phyloP scores from a whole-genome alignment of 2,329 filamentous ascomycete species.

The Trichoderma lentiforme region DNA sequence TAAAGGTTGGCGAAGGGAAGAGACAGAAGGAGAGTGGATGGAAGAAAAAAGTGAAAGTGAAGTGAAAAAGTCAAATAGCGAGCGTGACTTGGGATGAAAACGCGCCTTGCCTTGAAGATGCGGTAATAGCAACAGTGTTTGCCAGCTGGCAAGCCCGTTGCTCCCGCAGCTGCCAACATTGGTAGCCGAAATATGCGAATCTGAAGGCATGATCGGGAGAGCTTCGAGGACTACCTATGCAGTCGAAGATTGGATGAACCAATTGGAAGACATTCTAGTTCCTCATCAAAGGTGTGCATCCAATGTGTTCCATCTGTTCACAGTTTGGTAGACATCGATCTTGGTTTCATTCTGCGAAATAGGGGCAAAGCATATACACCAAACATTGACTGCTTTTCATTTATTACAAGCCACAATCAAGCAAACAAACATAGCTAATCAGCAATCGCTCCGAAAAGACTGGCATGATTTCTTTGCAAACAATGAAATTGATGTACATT shows the following conservation, averaged over 20 bases:
- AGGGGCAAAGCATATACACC: not conserved
- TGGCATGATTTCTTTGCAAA: constrained; percentile 19
- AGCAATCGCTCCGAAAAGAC: not conserved
- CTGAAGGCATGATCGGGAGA: not conserved
- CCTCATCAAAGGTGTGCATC: not conserved
- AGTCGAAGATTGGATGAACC: not conserved
- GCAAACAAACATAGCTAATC: not conserved
- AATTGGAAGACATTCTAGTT: not conserved
- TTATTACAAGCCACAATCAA: not conserved
- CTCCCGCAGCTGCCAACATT: not conserved
- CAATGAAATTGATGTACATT: constrained; percentile 39
- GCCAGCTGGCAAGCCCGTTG: constrained; percentile 18
- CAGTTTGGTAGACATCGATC: too few species aligned
- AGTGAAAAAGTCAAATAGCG: not conserved
- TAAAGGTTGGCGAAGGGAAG: not conserved
- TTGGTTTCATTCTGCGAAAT: not conserved
- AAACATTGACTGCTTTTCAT: not conserved
- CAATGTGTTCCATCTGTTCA: not conserved
- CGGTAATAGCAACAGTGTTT: not conserved
- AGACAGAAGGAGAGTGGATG: not conserved
- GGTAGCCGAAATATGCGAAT: not conserved
- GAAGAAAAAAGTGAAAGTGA: not conserved
- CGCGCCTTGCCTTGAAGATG: not conserved
- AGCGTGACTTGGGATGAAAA: not conserved
- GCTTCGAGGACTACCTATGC: not conserved